Conservation (phyloP, 225 moss, liverwort and hornwort genomes). For the Rhytidiadelphus loreus region DNA sequence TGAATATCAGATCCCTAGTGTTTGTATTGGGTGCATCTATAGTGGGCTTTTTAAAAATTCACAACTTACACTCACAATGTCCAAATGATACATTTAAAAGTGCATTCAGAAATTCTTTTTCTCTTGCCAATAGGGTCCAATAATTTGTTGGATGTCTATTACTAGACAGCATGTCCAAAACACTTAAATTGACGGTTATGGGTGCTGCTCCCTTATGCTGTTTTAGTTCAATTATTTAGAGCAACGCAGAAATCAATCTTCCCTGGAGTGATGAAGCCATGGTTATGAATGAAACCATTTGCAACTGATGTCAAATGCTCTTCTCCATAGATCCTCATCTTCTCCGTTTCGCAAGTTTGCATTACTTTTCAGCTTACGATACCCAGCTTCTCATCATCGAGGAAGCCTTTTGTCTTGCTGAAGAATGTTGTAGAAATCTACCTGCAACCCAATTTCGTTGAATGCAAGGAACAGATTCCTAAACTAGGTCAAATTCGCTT, state of each 20-base stretch:
- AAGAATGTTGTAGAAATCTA: not conserved
- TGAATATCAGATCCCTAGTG: no score
- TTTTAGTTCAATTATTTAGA: not conserved
- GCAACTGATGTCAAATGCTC: not conserved
- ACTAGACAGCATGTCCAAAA: no score
- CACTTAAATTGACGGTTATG: no score
- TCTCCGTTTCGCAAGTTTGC: not conserved
- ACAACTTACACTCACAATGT: no score
- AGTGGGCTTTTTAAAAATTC: no score
- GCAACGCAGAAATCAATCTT: not conserved
- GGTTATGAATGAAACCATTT: not conserved
- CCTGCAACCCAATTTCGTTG: not conserved
- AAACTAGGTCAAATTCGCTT: not conserved
- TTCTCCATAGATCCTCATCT: not conserved
- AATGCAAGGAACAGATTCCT: not conserved
- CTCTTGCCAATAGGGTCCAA: no score
- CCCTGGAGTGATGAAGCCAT: not conserved
- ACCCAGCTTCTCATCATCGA: not conserved
- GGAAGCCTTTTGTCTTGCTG: not conserved
- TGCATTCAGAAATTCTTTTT: no score
- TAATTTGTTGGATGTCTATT: no score
- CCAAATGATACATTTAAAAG: no score
- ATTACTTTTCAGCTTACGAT: not conserved
- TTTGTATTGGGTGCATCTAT: no score
- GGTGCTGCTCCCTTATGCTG: no score